Evolutionary conservation across 2,329 filamentous ascomycete species (phyloP), one percentile per base, ranked within the genome.

Genomic region (Colletotrichum siamense): DNA sequence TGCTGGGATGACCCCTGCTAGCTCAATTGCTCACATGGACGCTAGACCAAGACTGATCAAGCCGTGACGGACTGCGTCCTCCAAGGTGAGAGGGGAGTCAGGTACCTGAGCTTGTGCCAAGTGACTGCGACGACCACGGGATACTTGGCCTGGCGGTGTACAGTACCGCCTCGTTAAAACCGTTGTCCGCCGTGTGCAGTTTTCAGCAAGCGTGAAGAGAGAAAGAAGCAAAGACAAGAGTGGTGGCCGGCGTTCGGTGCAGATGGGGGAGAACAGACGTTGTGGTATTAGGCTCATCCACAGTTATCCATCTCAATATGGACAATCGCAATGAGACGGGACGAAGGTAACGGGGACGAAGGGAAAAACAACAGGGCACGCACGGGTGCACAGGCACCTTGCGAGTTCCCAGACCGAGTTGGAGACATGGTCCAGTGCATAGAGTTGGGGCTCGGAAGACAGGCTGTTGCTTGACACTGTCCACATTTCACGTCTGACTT

Each of bases 1-100:
- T 24, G 79, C 80, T 75, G 77, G 81, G 81, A 79, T 79, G 5
- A 74, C 73, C 82, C 81, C 72, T 81, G 81, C 80, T 79, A 79
- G 78, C 59, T 75, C 77, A 61, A 75, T 59, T 67, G 61, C 78
- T 77, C 73, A 79, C 77, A 81, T 72, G 69, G 72, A 77, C 72
- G 66, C 75, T 77, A 77, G 63, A 15, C 75, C 65, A 8, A 49
- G 18, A 69, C 44, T 64, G 59, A 64, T 26, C 44, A 73, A 73
- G 69, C 22, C 62, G 69, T 57, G 73, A 69, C 70, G 70, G 57
- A 26, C 69, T 73, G 64, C 70, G 73, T 73, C 69, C 52, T 63
- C 44, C 55, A 75, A 72, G 55, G 73, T 44, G 61, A n/a, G 73
- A 61, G 67, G 32, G 52, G 30, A 62, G 66, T 36, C 32, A 75